phyloP scores from a whole-genome alignment of 2,329 filamentous ascomycete species.

The Fusarium globosum region DNA sequence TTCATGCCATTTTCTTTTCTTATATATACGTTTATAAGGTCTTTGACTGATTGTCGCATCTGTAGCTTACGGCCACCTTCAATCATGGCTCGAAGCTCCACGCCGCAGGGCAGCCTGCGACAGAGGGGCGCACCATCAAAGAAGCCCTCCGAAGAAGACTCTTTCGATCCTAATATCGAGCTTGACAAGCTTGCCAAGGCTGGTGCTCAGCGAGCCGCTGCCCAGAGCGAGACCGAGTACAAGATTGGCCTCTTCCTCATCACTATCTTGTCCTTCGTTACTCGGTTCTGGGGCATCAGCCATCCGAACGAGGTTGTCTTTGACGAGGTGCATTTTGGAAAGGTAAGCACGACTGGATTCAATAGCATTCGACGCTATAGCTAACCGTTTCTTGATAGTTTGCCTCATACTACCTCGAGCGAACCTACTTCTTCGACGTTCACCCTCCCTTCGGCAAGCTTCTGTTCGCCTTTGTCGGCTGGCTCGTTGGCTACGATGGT shows the following conservation, averaged over 20 bases:
- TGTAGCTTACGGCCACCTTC: slow-evolving; percentile 25
- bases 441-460: slow-evolving; percentile 99
- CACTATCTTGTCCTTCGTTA: slow-evolving; percentile 86
- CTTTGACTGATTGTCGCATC: slow-evolving; percentile 33
- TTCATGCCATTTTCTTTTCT: not conserved
- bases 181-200: slow-evolving; percentile 62
- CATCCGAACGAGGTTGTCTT: slow-evolving; percentile 98
- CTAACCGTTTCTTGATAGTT: slow-evolving; percentile 60
- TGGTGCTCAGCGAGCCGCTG: slow-evolving; percentile 48
- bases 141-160: slow-evolving; percentile 56
- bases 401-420: slow-evolving; percentile 86
- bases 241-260: slow-evolving; percentile 80
- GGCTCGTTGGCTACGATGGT: slow-evolving; percentile 97
- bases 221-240: slow-evolving; percentile 82
- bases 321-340: slow-evolving; percentile 99
- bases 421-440: slow-evolving; percentile 99
- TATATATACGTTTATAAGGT: not conserved
- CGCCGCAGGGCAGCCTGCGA: slow-evolving; percentile 68
- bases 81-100: slow-evolving; percentile 61
- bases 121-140: slow-evolving; percentile 67
- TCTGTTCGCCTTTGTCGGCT: slow-evolving; percentile 95
- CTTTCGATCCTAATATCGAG: slow-evolving; percentile 57
- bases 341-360: slow-evolving; percentile 68
- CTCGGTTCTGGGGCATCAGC: slow-evolving; percentile 94
- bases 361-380: slow-evolving; percentile 1